phyloP scores from a whole-genome alignment of 768 basidiomycete species.

The Podaxis sp. region DNA sequence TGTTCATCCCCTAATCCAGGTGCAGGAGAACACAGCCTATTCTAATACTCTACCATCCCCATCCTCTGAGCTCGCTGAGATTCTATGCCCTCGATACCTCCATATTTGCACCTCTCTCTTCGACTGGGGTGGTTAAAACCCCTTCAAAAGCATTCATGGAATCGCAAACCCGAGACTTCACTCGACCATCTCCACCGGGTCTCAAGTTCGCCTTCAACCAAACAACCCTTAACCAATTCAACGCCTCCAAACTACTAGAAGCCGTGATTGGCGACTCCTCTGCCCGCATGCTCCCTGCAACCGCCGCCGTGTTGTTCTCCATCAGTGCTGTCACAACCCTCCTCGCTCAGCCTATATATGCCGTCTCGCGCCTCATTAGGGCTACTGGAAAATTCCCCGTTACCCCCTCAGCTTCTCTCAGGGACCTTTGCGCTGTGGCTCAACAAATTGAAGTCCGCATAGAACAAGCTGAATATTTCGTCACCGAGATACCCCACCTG shows the following conservation, averaged over 20 bases:
- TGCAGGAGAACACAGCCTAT: conserved; percentile 18
- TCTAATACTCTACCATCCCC: conserved; percentile 54
- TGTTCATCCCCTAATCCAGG: background rate
- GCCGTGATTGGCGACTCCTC: conserved; percentile 3
- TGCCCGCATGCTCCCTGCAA: conserved; percentile 10
- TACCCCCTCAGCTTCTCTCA: background rate
- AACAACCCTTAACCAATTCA: conserved; percentile 11
- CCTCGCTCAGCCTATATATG: conserved; percentile 6
- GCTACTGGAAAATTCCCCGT: background rate
- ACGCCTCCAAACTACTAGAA: conserved; percentile 10
- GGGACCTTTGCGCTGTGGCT: conserved; percentile 27
- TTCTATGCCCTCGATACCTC: conserved; percentile 57
- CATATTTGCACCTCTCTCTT: conserved; percentile 19
- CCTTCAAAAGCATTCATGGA: background rate
- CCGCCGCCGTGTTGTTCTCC: conserved; percentile 9
- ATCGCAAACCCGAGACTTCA: conserved; percentile 6
- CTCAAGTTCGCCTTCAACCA: background rate
- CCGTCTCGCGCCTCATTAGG: background rate
- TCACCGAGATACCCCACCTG: conserved; percentile 41
- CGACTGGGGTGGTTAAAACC: no score
- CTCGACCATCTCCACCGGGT: conserved; percentile 5
- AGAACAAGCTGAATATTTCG: conserved; percentile 45
- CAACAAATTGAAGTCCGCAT: conserved; percentile 62
- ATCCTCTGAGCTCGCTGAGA: conserved; percentile 54
- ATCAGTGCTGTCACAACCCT: conserved; percentile 10